Evolutionary conservation across 768 basidiomycete species (phyloP).

Genomic region (Candolleomyces efflorescens): DNA sequence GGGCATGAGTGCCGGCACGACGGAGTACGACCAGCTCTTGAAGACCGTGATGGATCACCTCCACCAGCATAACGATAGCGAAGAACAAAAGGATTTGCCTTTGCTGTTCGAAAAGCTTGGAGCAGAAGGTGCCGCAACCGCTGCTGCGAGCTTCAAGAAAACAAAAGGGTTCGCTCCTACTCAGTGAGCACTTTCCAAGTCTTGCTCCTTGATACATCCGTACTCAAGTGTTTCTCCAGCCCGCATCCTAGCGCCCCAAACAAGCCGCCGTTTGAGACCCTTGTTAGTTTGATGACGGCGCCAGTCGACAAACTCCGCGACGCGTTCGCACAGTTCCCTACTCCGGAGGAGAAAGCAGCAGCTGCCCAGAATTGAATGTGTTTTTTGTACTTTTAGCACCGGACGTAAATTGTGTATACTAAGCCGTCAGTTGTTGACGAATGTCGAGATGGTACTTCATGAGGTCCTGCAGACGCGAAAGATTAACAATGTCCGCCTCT

Average conservation of each 20-base stretch:
- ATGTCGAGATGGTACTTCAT: no score
- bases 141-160: slow-evolving; percentile 43
- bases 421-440: no score
- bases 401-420: no score
- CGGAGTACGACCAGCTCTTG: slow-evolving; percentile 39
- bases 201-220: not conserved
- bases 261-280: slow-evolving; percentile 57
- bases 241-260: slow-evolving; percentile 36
- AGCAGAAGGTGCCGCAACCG: slow-evolving; percentile 35
- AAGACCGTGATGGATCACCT: slow-evolving; percentile 44
- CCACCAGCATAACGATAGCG: slow-evolving; percentile 50
- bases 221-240: not conserved
- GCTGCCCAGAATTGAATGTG: not conserved
- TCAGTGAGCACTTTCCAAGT: slow-evolving; percentile 29
- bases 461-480: no score
- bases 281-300: slow-evolving; percentile 47
- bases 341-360: not conserved
- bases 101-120: slow-evolving; percentile 46
- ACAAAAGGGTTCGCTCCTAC: slow-evolving; percentile 66
- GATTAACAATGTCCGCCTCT: no score
- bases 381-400: not conserved
- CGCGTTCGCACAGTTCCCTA: slow-evolving; percentile 27
- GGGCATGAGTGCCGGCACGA: slow-evolving; percentile 34
- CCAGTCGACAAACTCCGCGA: slow-evolving; percentile 62
- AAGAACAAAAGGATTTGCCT: slow-evolving; percentile 56